Conservation (phyloP, 257 asterid species). For the Henckelia pumila region DNA sequence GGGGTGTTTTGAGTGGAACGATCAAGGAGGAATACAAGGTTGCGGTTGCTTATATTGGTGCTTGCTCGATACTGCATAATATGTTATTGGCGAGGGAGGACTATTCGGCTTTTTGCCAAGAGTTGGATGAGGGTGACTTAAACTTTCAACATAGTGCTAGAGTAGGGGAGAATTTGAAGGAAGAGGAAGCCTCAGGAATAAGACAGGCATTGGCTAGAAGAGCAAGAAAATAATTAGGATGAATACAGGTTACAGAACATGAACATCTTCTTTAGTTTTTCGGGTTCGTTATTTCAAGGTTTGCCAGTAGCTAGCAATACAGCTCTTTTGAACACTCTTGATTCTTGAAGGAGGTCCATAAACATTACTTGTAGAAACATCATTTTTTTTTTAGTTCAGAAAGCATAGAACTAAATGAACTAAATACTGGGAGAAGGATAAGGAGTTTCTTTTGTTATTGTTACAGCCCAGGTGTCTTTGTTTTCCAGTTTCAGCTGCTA, state of each 20-base stretch:
- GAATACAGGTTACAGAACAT: too few species aligned
- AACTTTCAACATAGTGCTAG: constrained; percentile 20
- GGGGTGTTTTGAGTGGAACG: constrained; percentile 60
- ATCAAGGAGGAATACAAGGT: constrained; percentile 47
- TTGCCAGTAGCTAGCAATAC: too few species aligned
- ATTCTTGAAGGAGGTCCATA: too few species aligned
- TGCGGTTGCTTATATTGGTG: constrained; percentile 69
- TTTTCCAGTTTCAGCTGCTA: too few species aligned
- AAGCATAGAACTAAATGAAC: too few species aligned
- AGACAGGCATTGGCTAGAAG: constrained; percentile 51
- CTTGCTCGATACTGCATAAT: constrained; percentile 81
- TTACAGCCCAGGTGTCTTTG: too few species aligned
- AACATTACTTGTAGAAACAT: too few species aligned
- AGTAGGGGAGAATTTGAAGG: constrained; percentile 27
- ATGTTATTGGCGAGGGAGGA: constrained; percentile 82
- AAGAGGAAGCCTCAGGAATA: constrained; percentile 32
- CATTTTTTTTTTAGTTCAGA: too few species aligned
- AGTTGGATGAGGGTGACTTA: constrained; percentile 27
- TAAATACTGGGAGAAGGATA: too few species aligned
- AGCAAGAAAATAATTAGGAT: constrained; percentile 25
- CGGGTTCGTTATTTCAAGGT: background rate
- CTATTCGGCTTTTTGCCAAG: constrained; percentile 61
- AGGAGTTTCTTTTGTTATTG: too few species aligned
- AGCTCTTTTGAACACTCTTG: too few species aligned
- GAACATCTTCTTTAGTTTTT: too few species aligned